phyloP scores from a whole-genome alignment of 2,329 filamentous ascomycete species.

The Botryotinia calthae region DNA sequence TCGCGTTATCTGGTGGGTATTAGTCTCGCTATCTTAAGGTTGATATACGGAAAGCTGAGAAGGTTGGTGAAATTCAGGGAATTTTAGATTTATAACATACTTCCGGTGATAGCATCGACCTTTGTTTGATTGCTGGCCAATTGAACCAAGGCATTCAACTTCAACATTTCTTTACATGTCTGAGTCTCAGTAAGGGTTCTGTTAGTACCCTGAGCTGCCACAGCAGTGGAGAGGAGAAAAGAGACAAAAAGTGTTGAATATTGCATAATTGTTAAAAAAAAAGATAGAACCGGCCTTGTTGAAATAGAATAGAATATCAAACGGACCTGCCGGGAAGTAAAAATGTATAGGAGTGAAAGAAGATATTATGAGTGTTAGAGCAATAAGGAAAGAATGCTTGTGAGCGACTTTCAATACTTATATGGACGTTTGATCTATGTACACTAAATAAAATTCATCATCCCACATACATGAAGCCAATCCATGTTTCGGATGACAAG shows the following conservation, averaged over 20 bases:
- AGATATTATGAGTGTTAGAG: not conserved
- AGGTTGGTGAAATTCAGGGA: not conserved
- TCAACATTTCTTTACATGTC: constrained; percentile 39
- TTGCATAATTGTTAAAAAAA: constrained; percentile 26
- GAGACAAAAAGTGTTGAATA: constrained; percentile 30
- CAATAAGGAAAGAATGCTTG: not conserved
- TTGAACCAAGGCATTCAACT: constrained; percentile 36
- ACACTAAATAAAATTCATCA: not conserved
- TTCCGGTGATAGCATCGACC: constrained; percentile 38
- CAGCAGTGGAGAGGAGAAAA: constrained; percentile 28
- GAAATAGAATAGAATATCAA: not conserved
- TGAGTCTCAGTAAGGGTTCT: constrained; percentile 36
- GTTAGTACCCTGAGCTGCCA: constrained; percentile 37
- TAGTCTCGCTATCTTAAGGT: not conserved
- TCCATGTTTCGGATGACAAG: constrained; percentile 5
- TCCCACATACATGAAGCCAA: not conserved
- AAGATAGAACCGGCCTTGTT: not conserved
- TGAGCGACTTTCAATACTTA: constrained; percentile 9
- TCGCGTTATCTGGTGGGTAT: constrained; percentile 37
- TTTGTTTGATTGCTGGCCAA: constrained; percentile 41
- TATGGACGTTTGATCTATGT: not conserved
- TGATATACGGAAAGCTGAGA: not conserved
- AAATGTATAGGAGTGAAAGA: not conserved
- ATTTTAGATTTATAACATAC: not conserved
- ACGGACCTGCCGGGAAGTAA: constrained; percentile 15